Base-by-base conservation (phyloP, 768 basidiomycete genomes). In the Leccinum pellstonianum region DNA sequence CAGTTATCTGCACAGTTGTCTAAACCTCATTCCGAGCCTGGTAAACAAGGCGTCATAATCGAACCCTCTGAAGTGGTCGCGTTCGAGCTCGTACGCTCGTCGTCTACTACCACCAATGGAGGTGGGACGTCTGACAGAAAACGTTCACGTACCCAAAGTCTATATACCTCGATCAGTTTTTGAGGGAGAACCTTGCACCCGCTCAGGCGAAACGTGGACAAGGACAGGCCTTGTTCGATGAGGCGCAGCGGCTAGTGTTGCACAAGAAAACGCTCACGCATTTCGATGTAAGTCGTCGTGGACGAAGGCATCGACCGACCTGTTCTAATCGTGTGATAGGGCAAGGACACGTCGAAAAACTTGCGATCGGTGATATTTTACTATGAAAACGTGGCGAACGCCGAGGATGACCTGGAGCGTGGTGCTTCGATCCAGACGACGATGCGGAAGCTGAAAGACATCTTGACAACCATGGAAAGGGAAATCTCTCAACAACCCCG, bases 81-180 rank as follows among this genome's bases (percentile, higher is more conserved):
- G 0, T 90, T 90, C 68, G 77, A 84, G 33, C 72, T 83, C 25
- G 59, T 71, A 31, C 76, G 78, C 15, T 67, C 66, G 51, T 58
- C 41, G 52, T 29, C 58, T 7, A 70, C 37, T 31, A 38, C 62
- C 3, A 9, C 59, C 10, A 33, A 29, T 15, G 68, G 64, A 2
- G 64, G 64, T 4, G 66, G 61, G 25, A 50, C 52, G 15, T 31
- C 29, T 10, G 73, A 76, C 31, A 74, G 67, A 27, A 69, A 70
- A 57, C 64, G 4, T 86, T 92, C 63, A 71, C 69, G 14, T 93
- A 81, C 64, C 90, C 91, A 2, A 82, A 81, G 64, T 76, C 77
- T 19, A 76, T 93, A 51, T 91, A 84, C 68, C 76, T 93, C 53
- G 91, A 93, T 67, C 83, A 85, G 54, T 93, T 91, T 65, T 63